Conservation (phyloP, 2,329 filamentous ascomycete genomes). For the Ilyonectria sp. region DNA sequence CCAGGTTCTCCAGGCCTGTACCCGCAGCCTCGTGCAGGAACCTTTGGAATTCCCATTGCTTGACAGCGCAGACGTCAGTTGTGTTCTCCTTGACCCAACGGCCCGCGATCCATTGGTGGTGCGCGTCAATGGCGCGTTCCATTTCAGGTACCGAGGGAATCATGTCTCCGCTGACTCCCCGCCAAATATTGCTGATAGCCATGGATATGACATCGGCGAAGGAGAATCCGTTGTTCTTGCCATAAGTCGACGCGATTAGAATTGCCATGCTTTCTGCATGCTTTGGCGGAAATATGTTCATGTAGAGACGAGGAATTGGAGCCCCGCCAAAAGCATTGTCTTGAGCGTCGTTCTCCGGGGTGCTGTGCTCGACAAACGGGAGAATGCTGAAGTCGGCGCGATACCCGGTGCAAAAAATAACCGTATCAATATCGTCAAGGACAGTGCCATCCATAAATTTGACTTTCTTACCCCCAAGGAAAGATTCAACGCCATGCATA, state of each 20-base stretch:
- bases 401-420: constrained; percentile 52
- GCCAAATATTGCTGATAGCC: constrained; percentile 59
- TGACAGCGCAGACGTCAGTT: constrained; percentile 43
- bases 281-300: constrained; percentile 57
- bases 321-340: constrained; percentile 47
- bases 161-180: constrained; percentile 45
- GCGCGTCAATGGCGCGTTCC: constrained; percentile 45
- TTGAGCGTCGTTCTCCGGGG: constrained; percentile 26
- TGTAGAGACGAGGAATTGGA: constrained; percentile 53
- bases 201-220: constrained; percentile 56
- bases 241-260: constrained; percentile 48
- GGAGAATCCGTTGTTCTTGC: constrained; percentile 52
- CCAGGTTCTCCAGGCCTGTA: constrained; percentile 59
- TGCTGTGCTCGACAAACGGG: constrained; percentile 43
- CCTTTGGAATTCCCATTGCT: constrained; percentile 51
- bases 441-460: constrained; percentile 46
- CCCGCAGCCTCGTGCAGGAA: constrained; percentile 58
- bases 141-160: constrained; percentile 51
- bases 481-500: constrained; percentile 46
- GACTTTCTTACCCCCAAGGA: constrained; percentile 43
- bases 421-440: constrained; percentile 44
- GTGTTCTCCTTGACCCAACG: constrained; percentile 40
- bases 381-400: constrained; percentile 25
- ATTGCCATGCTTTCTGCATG: constrained; percentile 57
- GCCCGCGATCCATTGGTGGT: constrained; percentile 48